Evolutionary conservation across 768 basidiomycete genomes (phyloP), one percentile per base, ranked within the genome.

Genomic region (Lyophyllum atratum): DNA sequence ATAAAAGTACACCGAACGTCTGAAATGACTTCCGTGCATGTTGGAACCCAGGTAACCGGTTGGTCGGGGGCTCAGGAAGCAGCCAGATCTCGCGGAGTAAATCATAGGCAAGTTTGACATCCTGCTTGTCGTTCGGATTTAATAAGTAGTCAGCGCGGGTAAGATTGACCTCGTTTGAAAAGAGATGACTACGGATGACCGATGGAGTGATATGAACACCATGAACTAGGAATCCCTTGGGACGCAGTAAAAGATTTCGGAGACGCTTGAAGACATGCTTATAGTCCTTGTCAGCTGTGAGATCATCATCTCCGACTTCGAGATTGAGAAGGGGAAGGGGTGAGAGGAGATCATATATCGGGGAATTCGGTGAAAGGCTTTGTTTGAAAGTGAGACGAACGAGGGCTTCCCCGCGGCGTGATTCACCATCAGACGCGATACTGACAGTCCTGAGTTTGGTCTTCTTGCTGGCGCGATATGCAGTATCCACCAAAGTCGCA

Each of bases 211-310:
- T 65, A 15, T 56, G 54, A 24, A 69, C 31, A 17, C 64, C 72
- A 49, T 62, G 31, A 21, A 74, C 37, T 3, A 39, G 42, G n/a
- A 71, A 45, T 2, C 74, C 74, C 1, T 45, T 45, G 1, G 24
- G n/a, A 7, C 71, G 65, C 5, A 76, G 56, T 11, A 67, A 24
- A 25, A 66, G 52, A 55, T 74, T 74, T 1, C 72, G 63, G 10
- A 66, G 43, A 3, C 68, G 62, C 59, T 76, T 75, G 50, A 74
- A 55, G 33, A 74, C 58, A 53, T 76, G 74, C 48, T 73, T 73
- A 22, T 49, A 68, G 54, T 75, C 74, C 43, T 72, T 74, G 48
- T 76, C 73, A 7, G 56, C 52, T 3, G 74, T 75, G 11, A 74
- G 14, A 56, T 75, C 72, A 49, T 75, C 68, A 42, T 68, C 65